Percentiles rank a stretch among this genome's conserved stretches.
These are phyloP conservation scores for Trichoderma sp. DNA, from an alignment of 2,329 filamentous ascomycete species.

Conservation along the genomic window DNA sequence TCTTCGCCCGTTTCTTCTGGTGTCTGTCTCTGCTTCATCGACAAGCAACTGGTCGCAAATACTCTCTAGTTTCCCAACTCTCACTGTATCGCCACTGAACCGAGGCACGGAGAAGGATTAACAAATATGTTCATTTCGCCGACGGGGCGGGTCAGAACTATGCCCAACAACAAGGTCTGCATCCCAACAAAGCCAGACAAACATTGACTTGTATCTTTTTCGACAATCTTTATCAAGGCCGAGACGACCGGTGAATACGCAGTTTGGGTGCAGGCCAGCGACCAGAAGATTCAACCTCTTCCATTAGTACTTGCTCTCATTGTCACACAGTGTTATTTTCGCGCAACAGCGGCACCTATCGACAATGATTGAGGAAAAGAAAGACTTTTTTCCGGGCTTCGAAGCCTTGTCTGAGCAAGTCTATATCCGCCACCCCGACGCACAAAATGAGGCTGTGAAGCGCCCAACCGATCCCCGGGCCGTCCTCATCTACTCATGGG, in stretches of 20 bases:
- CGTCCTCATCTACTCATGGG: conserved; percentile 56
- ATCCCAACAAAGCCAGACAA: conserved; percentile 14
- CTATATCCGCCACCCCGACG: conserved; percentile 39
- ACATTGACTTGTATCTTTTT: neutral
- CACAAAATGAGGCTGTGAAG: conserved; percentile 21
- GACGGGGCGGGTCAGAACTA: conserved; percentile 5
- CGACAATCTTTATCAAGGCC: neutral
- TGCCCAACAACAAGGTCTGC: conserved; percentile 13
- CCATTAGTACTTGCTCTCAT: neutral
- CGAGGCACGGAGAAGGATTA: conserved; percentile 11
- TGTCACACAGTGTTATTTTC: neutral
- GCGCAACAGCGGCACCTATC: neutral
- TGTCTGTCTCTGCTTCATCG: neutral
- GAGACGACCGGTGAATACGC: neutral
- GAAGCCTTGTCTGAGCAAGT: conserved; percentile 46
- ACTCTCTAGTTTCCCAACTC: neutral
- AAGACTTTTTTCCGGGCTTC: conserved; percentile 42
- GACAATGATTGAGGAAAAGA: conserved; percentile 7
- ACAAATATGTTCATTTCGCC: conserved; percentile 11
- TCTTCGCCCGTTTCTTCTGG: neutral
- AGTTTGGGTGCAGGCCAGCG: neutral
- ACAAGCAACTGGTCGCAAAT: neutral
- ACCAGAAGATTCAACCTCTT: conserved; percentile 9
- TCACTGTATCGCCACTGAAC: neutral
- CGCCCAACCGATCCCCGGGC: conserved; percentile 39